Conservation (phyloP, 805 yeast genomes). For the Starmerella davenportii region DNA sequence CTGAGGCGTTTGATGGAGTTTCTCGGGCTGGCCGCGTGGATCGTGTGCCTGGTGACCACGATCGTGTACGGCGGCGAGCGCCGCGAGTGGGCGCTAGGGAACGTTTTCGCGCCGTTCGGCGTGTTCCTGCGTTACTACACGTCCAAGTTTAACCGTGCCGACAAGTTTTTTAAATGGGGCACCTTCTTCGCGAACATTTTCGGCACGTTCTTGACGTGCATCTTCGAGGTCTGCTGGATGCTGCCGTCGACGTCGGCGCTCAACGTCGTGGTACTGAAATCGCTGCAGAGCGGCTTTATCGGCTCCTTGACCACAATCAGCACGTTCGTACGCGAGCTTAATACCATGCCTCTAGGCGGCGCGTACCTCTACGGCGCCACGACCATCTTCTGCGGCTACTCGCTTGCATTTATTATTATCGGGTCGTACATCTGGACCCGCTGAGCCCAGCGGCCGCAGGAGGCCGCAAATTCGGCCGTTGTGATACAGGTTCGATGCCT, state of each 20-base stretch:
- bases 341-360: constrained; percentile 22
- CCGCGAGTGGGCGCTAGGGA: constrained; percentile 51
- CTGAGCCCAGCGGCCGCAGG: too few species aligned
- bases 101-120: constrained; percentile 56
- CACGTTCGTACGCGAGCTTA: constrained; percentile 57
- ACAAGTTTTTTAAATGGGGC: constrained; percentile 33
- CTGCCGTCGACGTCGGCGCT: constrained; percentile 30
- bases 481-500: neutral
- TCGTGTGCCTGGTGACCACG: constrained; percentile 28
- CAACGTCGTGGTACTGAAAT: constrained; percentile 30
- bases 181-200: constrained; percentile 33
- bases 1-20: constrained; percentile 12
- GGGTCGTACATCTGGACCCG: constrained; percentile 59
- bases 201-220: constrained; percentile 31
- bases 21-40: constrained; percentile 22
- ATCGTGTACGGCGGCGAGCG: constrained; percentile 26
- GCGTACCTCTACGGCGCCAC: constrained; percentile 35
- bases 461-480: too few species aligned
- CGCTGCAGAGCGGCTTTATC: constrained; percentile 47
- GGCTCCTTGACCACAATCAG: constrained; percentile 61
- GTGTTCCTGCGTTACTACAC: constrained; percentile 40
- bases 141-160: constrained; percentile 30
- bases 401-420: constrained; percentile 35
- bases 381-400: constrained; percentile 33
- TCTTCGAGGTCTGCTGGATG: constrained; percentile 26